phyloP scores from a whole-genome alignment of 768 basidiomycete genomes.

The Dacryopinax primogenitus region DNA sequence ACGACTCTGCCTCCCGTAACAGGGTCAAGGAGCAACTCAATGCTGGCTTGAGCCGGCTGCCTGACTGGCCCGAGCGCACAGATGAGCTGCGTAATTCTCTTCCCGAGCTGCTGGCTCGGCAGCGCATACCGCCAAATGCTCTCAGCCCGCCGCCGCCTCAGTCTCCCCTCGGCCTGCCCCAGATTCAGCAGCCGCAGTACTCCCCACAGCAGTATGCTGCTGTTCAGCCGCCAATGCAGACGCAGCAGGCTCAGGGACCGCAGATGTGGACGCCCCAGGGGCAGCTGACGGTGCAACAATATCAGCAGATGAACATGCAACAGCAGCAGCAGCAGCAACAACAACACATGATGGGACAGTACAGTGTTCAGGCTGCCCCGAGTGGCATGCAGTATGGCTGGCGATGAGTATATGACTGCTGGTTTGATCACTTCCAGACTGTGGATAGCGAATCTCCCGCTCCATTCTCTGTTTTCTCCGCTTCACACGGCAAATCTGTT shows the following conservation, averaged over 20 bases:
- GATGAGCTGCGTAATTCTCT: conserved; percentile 3
- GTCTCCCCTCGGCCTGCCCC: not conserved
- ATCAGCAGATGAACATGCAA: conserved; percentile 1
- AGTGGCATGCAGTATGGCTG: not conserved
- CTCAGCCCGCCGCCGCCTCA: not conserved
- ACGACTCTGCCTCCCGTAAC: not conserved
- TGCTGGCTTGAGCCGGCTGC: not conserved
- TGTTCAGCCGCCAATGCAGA: not conserved
- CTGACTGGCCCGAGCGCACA: not conserved
- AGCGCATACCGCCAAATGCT: not conserved
- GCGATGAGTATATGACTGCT: not conserved
- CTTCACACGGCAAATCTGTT: not conserved
- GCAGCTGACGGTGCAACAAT: not conserved
- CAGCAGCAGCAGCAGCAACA: not conserved
- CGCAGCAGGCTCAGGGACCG: not conserved
- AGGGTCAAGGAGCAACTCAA: not conserved
- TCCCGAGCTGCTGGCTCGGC: not conserved
- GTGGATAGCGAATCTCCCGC: not conserved
- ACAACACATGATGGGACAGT: not conserved
- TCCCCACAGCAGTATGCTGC: not conserved
- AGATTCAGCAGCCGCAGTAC: not conserved
- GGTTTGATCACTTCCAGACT: not conserved
- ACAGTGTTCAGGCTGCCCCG: not conserved
- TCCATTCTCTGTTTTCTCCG: not conserved
- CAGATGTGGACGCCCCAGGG: conserved; percentile 2